Percentiles rank a stretch among this genome's conserved stretches.
phyloP scores from a whole-genome alignment of 441 rosid genomes.

The Arabidopsis hybrid region DNA sequence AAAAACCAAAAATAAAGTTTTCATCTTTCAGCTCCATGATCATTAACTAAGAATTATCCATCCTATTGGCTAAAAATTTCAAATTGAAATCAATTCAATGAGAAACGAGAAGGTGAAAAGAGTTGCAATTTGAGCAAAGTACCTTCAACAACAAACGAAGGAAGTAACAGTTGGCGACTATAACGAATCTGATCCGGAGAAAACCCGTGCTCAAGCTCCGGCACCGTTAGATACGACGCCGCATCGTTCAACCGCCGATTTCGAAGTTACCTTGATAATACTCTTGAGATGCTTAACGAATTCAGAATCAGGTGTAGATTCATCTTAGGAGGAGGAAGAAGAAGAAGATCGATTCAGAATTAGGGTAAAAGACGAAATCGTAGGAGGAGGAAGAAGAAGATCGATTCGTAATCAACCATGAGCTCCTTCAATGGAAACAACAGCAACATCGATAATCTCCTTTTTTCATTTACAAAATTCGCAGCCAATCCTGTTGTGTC shows the following conservation, averaged over 20 bases:
- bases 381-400: neutral
- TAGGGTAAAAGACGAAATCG: neutral
- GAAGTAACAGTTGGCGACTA: conserved; percentile 91
- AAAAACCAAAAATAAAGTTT: conserved; percentile 14
- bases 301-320: conserved; percentile 62
- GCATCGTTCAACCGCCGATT: conserved; percentile 19
- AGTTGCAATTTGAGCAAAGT: neutral
- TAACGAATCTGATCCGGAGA: conserved; percentile 78
- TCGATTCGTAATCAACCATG: conserved; percentile 48
- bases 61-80: neutral
- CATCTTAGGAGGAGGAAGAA: conserved; percentile 30
- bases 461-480: conserved; percentile 10
- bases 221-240: conserved; percentile 42
- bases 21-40: conserved; percentile 13
- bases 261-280: conserved; percentile 69
- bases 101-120: neutral
- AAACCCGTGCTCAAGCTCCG: conserved; percentile 56
- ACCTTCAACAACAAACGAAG: conserved; percentile 91
- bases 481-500: too few relatives aligned
- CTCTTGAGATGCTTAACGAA: conserved; percentile 91
- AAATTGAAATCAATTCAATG: too few relatives aligned
- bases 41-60: neutral
- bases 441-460: conserved; percentile 66
- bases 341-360: too few relatives aligned
- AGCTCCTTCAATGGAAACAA: conserved; percentile 62